Percentiles rank a stretch among this genome's conserved stretches.
These are phyloP conservation scores for Irineochytrium annulatum DNA, from an alignment of 192 early-diverging fungal genomes.

Conservation along the genomic window DNA sequence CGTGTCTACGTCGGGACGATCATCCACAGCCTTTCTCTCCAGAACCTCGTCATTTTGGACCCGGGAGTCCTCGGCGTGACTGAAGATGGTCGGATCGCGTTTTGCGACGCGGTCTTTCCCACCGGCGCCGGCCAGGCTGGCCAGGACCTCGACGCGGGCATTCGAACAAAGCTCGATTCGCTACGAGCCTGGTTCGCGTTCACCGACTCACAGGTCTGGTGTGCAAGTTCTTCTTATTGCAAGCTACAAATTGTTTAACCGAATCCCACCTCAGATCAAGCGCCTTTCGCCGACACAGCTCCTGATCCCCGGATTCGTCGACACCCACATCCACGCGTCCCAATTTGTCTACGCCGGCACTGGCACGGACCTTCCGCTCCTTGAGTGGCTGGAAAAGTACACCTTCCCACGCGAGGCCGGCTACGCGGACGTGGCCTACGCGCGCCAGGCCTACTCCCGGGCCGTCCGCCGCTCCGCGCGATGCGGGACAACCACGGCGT, in stretches of 20 bases:
- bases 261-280: neutral
- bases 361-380: conserved; percentile 84
- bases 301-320: conserved; percentile 85
- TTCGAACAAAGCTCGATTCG: neutral
- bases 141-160: neutral
- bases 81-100: conserved; percentile 61
- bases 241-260: no score
- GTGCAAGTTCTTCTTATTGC: neutral
- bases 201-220: neutral
- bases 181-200: neutral
- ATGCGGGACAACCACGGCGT: conserved; percentile 86
- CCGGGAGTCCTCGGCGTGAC: conserved; percentile 64
- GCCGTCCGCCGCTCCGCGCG: conserved; percentile 67
- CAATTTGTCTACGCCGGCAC: conserved; percentile 86
- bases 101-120: conserved; percentile 32
- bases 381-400: conserved; percentile 82
- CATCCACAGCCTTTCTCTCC: conserved; percentile 61
- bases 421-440: conserved; percentile 66
- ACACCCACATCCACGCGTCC: conserved; percentile 92
- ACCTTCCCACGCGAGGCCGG: conserved; percentile 83
- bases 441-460: conserved; percentile 59
- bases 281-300: conserved; percentile 37
- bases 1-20: conserved; percentile 48
- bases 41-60: conserved; percentile 62
- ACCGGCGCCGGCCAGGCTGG: neutral